Evolutionary conservation across 495 filamentous ascomycete genomes (phyloP).

Genomic region (Aspergillus homomorphus): DNA sequence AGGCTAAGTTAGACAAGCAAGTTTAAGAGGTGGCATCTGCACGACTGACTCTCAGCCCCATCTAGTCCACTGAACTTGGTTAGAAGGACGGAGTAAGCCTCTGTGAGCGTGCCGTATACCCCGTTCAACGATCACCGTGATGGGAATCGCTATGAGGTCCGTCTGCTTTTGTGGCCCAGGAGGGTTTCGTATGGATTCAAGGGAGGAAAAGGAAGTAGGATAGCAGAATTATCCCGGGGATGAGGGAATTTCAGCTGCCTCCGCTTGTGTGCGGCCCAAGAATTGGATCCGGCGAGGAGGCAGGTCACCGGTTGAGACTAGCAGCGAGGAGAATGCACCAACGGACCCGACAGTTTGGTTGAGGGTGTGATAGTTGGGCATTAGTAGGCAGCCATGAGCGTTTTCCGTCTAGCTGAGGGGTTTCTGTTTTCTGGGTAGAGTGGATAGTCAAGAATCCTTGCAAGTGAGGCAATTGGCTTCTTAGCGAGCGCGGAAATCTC

Average conservation of each 20-base stretch:
- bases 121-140: neutral
- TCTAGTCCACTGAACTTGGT: neutral
- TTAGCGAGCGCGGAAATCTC: neutral
- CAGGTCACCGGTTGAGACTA: conserved; percentile 16
- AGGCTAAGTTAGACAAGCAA: neutral
- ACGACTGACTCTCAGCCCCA: neutral
- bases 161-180: neutral
- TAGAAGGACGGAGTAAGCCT: neutral
- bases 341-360: conserved; percentile 29
- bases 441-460: neutral
- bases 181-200: neutral
- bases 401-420: conserved; percentile 16
- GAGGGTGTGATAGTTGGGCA: conserved; percentile 27
- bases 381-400: conserved; percentile 23
- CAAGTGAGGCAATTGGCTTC: neutral
- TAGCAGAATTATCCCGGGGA: neutral
- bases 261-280: neutral
- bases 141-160: neutral
- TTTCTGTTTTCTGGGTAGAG: conserved; percentile 5
- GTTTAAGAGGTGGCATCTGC: neutral
- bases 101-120: neutral
- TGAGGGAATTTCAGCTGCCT: neutral
- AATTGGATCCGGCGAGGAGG: neutral
- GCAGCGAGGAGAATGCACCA: conserved; percentile 17
- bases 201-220: neutral